Evolutionary conservation across 768 basidiomycete genomes (phyloP).

Genomic region (Suillus clintonianus): DNA sequence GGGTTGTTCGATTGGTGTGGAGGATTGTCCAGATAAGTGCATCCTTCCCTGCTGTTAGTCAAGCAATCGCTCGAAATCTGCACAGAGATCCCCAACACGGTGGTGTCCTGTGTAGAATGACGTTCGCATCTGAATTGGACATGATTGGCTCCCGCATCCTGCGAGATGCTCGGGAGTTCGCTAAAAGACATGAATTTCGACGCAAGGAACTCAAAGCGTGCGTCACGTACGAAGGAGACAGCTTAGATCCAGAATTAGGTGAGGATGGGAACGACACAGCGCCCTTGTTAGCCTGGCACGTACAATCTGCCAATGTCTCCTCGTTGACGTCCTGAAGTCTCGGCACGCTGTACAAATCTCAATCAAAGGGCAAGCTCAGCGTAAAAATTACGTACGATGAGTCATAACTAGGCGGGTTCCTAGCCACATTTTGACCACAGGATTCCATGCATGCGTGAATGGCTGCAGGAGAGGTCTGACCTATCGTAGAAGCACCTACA

Average conservation of each 20-base stretch:
- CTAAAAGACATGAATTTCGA: background rate
- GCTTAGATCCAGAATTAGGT: background rate
- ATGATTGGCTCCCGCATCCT: background rate
- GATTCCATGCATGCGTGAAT: background rate
- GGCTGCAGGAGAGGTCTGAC: background rate
- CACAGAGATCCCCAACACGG: background rate
- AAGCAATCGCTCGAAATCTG: background rate
- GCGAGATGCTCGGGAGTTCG: background rate
- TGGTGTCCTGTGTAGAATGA: background rate
- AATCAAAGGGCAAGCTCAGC: background rate
- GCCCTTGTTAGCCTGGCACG: background rate
- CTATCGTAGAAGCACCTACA: background rate
- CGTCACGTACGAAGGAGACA: background rate
- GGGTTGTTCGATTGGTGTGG: background rate
- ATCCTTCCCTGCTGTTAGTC: background rate
- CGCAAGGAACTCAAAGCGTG: background rate
- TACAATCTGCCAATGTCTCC: background rate
- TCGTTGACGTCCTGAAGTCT: background rate
- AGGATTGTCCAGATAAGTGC: background rate
- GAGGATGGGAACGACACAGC: background rate
- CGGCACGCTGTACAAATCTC: background rate
- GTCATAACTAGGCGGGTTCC: background rate
- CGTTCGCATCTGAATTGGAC: background rate
- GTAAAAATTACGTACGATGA: background rate
- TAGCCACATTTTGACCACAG: background rate